A percentile compares a stretch with the other conserved stretches of the same genome.
Evolutionary conservation across 495 filamentous ascomycete species (phyloP).

Genomic region (Penicillium coffeae): DNA sequence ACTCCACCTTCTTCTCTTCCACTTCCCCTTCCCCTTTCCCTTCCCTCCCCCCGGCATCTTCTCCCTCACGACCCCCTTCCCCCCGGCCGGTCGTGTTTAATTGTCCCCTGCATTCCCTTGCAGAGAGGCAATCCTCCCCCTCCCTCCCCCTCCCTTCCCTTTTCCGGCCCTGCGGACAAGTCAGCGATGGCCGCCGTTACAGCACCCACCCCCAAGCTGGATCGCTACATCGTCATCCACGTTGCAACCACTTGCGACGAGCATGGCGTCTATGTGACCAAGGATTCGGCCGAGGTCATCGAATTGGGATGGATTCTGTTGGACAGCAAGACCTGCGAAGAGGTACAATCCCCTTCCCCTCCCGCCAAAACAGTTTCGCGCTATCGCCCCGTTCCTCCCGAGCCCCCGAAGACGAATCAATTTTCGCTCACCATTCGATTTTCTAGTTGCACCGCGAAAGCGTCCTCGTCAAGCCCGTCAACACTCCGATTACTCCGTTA

Average conservation of each 20-base stretch:
- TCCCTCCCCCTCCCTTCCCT: constrained; percentile 15
- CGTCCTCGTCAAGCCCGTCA: constrained; percentile 95
- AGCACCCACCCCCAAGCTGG: constrained; percentile 63
- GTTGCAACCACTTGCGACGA: constrained; percentile 99
- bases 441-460: constrained; percentile 85
- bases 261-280: constrained; percentile 98
- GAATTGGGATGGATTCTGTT: constrained; percentile 97
- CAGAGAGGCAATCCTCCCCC: constrained; percentile 26
- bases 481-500: constrained; percentile 95
- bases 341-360: constrained; percentile 61
- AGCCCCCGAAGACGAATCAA: constrained; percentile 4
- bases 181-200: constrained; percentile 47
- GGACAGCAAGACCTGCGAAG: constrained; percentile 84
- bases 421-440: background rate
- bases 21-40: constrained; percentile 25
- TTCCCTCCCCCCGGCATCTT: constrained; percentile 18
- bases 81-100: constrained; percentile 26
- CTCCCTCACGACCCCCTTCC: constrained; percentile 15
- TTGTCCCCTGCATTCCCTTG: constrained; percentile 35
- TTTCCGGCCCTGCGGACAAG: constrained; percentile 25
- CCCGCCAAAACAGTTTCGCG: constrained; percentile 9
- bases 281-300: constrained; percentile 98
- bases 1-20: constrained; percentile 19
- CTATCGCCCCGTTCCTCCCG: constrained; percentile 4
- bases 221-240: constrained; percentile 95